Evolutionary conservation across 83 land plant genomes (phyloP).

Genomic region (Picea abies): DNA sequence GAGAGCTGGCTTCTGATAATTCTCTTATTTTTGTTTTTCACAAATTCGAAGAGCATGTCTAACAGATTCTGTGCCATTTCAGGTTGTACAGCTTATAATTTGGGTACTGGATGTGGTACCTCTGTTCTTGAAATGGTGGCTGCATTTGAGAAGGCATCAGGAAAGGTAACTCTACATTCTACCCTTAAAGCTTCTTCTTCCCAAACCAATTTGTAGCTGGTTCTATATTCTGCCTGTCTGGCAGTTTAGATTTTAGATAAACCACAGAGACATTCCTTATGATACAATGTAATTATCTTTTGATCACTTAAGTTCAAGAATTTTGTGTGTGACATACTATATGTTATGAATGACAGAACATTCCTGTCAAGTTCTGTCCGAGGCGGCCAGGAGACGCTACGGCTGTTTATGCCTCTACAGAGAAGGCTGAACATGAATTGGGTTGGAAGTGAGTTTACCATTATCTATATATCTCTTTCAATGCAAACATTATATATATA

Average conservation of each 20-base stretch:
- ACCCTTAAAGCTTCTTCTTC: background rate
- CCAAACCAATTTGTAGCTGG: background rate
- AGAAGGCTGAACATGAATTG: conserved; percentile 80
- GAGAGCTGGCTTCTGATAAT: background rate
- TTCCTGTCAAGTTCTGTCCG: conserved; percentile 72
- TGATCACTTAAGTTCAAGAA: background rate
- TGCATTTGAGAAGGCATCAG: conserved; percentile 90
- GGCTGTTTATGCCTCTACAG: conserved; percentile 80
- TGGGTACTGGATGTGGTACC: conserved; percentile 90
- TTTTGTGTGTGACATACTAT: background rate
- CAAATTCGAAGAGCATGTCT: background rate
- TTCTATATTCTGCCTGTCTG: background rate
- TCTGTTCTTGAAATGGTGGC: conserved; percentile 92
- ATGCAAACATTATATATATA: background rate
- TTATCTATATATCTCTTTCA: background rate
- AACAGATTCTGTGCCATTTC: conserved; percentile 1
- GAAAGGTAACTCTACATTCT: conserved; percentile 51
- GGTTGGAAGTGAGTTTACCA: conserved; percentile 78
- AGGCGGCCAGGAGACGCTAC: conserved; percentile 90
- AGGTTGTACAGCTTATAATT: conserved; percentile 88
- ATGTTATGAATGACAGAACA: conserved; percentile 55
- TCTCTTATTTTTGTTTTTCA: background rate
- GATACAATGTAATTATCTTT: background rate
- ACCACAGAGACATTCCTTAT: background rate
- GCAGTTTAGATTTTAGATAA: background rate